These are phyloP conservation scores for Protea cynaroides DNA, from an alignment of 164 flowering plant genomes.

Conservation along the genomic window DNA sequence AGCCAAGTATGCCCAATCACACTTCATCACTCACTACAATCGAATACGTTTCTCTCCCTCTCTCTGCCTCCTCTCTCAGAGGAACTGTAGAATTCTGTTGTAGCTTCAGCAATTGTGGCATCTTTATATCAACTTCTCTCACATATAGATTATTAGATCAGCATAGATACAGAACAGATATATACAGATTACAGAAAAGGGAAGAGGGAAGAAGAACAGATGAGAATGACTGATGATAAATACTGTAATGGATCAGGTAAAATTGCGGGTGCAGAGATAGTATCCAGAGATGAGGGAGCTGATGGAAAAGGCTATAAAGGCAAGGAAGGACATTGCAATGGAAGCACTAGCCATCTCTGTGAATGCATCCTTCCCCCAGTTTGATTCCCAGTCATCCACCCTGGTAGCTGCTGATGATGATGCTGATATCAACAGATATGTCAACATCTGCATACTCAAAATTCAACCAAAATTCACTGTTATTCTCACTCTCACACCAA, in stretches of 20 bases:
- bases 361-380: constrained; percentile 90
- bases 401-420: constrained; percentile 84
- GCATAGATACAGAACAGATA: too few species aligned
- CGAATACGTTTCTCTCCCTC: too few species aligned
- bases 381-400: constrained; percentile 65
- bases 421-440: constrained; percentile 85
- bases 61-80: too few species aligned
- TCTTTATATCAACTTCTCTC: too few species aligned
- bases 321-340: constrained; percentile 65
- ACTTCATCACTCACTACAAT: too few species aligned
- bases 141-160: too few species aligned
- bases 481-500: too few species aligned
- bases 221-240: too few species aligned
- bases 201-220: background rate
- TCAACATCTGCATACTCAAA: constrained; percentile 47
- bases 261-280: constrained; percentile 38
- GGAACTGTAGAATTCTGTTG: too few species aligned
- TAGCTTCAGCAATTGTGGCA: too few species aligned
- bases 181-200: background rate
- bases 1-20: too few species aligned
- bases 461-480: too few species aligned
- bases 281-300: constrained; percentile 83
- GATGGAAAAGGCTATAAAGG: constrained; percentile 64
- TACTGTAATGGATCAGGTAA: background rate
- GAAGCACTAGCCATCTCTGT: constrained; percentile 83